Conservation (phyloP, 2,329 filamentous ascomycete genomes). For the Penicillium aurantiogriseum region DNA sequence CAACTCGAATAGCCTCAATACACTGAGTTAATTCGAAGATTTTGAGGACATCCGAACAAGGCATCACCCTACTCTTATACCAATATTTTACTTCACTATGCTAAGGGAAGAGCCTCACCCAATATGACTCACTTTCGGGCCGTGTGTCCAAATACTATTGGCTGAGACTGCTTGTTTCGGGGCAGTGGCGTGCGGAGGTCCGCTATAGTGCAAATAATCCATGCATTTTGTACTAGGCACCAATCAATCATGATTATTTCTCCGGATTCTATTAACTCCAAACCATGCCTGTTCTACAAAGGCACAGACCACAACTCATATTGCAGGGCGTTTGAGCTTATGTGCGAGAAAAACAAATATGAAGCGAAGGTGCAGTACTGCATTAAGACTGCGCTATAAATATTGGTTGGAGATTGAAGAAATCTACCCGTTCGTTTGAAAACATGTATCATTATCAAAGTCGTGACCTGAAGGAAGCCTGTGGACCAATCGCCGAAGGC, state of each 20-base stretch:
- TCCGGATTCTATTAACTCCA: too few species aligned
- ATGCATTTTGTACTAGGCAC: too few species aligned
- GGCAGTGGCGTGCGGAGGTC: too few species aligned
- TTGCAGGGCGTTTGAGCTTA: background rate
- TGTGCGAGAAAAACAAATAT: too few species aligned
- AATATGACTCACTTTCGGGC: too few species aligned
- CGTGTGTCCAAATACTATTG: too few species aligned
- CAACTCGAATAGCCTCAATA: background rate
- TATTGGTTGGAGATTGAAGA: background rate
- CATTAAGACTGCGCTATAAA: background rate
- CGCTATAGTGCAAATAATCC: too few species aligned
- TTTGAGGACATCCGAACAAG: background rate
- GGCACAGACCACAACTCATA: background rate
- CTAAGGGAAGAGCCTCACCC: too few species aligned
- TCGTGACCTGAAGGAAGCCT: constrained; percentile 10
- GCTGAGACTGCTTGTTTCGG: too few species aligned
- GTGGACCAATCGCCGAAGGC: constrained; percentile 4
- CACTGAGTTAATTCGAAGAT: background rate
- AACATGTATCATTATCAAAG: background rate
- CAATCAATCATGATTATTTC: too few species aligned
- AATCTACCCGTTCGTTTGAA: background rate
- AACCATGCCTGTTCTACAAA: background rate
- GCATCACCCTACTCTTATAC: too few species aligned
- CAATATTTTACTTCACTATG: too few species aligned
- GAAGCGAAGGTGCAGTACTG: background rate